These are phyloP conservation scores for Arabis alpina DNA, from an alignment of 345 rosid genomes.

Conservation along the genomic window DNA sequence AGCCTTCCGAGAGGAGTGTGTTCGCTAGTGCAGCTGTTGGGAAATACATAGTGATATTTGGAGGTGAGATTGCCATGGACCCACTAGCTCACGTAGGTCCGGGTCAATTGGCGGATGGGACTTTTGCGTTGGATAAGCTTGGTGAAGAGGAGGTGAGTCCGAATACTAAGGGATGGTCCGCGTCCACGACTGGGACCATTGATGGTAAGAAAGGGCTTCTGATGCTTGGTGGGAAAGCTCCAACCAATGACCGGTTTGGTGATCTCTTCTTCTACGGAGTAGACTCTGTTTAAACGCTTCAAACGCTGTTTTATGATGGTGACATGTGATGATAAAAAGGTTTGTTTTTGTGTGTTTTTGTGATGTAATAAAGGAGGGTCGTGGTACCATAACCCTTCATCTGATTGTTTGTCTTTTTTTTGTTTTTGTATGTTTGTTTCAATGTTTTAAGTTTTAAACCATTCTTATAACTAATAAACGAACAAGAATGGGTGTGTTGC, in stretches of 20 bases:
- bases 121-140: constrained; percentile 32
- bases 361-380: constrained; percentile 6
- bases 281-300: not conserved
- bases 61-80: constrained; percentile 40
- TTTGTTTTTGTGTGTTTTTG: constrained; percentile 6
- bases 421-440: not conserved
- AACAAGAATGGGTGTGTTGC: too few species aligned
- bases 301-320: not conserved
- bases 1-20: constrained; percentile 37
- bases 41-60: constrained; percentile 37
- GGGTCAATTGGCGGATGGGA: constrained; percentile 33
- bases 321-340: not conserved
- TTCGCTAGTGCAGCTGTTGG: constrained; percentile 39
- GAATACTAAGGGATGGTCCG: constrained; percentile 33
- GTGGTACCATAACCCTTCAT: not conserved
- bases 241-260: constrained; percentile 30
- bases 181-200: constrained; percentile 31
- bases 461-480: too few species aligned
- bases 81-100: constrained; percentile 35
- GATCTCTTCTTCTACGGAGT: constrained; percentile 35
- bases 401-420: not conserved
- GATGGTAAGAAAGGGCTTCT: constrained; percentile 35
- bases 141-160: constrained; percentile 28
- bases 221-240: constrained; percentile 43
- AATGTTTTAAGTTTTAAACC: not conserved